Conservation (phyloP, 129 eudicot species). For the Artemisia annua region DNA sequence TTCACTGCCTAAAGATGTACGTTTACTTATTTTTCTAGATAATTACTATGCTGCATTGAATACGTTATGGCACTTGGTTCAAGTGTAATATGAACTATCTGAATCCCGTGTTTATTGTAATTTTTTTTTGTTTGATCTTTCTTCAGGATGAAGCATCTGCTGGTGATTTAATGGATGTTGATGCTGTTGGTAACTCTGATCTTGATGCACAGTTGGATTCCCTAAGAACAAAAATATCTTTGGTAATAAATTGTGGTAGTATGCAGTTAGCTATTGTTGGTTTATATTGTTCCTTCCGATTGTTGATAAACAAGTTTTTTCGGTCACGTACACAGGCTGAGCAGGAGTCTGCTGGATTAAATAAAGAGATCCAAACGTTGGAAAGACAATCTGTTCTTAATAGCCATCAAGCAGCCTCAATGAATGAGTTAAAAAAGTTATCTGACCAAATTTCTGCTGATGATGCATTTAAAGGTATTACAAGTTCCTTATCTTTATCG, state of each 20-base stretch:
- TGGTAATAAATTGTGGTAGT: constrained; percentile 40
- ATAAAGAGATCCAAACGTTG: constrained; percentile 54
- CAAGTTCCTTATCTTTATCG: not conserved
- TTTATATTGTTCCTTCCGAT: not conserved
- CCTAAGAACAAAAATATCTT: constrained; percentile 50
- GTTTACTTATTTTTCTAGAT: constrained; percentile 8
- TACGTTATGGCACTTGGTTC: not conserved
- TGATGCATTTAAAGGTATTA: constrained; percentile 46
- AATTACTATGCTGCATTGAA: not conserved
- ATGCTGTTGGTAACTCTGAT: constrained; percentile 49
- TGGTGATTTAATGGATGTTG: constrained; percentile 49
- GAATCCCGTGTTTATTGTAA: too few species aligned
- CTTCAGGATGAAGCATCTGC: constrained; percentile 51
- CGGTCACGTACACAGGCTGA: constrained; percentile 44
- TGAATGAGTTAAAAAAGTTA: constrained; percentile 56
- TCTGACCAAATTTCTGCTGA: constrained; percentile 45
- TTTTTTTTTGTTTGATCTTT: not conserved
- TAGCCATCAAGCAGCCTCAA: constrained; percentile 43
- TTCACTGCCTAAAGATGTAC: constrained; percentile 55
- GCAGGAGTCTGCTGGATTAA: constrained; percentile 63
- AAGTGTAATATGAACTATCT: not conserved
- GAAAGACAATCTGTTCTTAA: constrained; percentile 56
- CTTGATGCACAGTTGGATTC: constrained; percentile 63
- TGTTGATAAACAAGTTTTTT: not conserved
- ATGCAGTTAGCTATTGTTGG: constrained; percentile 12